Conservation (phyloP, 73 alveolate species). For the Paramecium pentaurelia region DNA sequence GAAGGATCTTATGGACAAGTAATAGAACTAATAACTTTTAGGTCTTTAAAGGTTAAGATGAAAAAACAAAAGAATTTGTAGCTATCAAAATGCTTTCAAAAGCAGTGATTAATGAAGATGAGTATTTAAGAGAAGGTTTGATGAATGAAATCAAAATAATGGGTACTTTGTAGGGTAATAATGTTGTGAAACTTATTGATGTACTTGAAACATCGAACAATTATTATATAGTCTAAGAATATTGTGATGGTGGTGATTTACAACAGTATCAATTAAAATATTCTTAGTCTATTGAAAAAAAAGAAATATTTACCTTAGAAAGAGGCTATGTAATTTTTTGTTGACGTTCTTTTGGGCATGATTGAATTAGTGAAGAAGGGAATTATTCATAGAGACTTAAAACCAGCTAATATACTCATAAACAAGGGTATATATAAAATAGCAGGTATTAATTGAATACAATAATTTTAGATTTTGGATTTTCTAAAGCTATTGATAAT, state of each 20-base stretch:
- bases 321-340: constrained; percentile 28
- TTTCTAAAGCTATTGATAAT: constrained; percentile 49
- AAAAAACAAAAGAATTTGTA: background rate
- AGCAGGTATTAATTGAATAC: background rate
- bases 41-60: constrained; percentile 59
- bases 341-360: constrained; percentile 45
- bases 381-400: constrained; percentile 58
- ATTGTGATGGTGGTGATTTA: constrained; percentile 70
- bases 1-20: constrained; percentile 47
- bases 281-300: background rate
- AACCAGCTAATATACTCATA: constrained; percentile 57
- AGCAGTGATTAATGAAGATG: constrained; percentile 22
- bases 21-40: background rate
- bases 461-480: constrained; percentile 38
- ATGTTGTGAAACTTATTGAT: constrained; percentile 61
- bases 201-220: constrained; percentile 64
- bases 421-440: constrained; percentile 36
- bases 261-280: background rate
- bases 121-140: constrained; percentile 31
- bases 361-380: constrained; percentile 60
- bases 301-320: constrained; percentile 6
- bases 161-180: constrained; percentile 51
- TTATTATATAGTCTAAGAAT: constrained; percentile 62
- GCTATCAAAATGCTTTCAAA: constrained; percentile 65
- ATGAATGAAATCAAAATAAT: constrained; percentile 64